Evolutionary conservation across 305 asterid genomes (phyloP).

Genomic region (Lippia alba): DNA sequence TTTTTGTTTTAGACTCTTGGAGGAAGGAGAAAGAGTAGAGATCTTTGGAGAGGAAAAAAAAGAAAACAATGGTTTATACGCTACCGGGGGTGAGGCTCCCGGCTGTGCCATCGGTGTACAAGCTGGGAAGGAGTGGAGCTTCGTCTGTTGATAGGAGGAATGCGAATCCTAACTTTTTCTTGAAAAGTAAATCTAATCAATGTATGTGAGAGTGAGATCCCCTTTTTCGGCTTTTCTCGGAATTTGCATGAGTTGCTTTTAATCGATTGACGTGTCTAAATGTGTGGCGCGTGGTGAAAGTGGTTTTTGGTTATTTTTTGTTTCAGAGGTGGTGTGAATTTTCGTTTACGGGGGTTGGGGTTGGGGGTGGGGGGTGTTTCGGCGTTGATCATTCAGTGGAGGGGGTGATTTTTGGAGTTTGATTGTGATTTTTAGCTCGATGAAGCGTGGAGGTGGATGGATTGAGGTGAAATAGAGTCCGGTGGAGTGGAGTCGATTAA

Average conservation of each 20-base stretch:
- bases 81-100: constrained; percentile 65
- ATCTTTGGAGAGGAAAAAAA: background rate
- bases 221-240: background rate
- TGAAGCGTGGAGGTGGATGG: background rate
- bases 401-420: constrained; percentile 14
- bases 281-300: background rate
- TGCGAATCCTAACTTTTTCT: constrained; percentile 38
- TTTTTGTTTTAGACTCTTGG: background rate
- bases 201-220: constrained; percentile 39
- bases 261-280: background rate
- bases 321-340: background rate
- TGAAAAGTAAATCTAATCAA: constrained; percentile 46
- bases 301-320: background rate
- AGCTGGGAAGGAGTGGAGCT: constrained; percentile 40
- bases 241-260: background rate
- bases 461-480: background rate
- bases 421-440: constrained; percentile 6
- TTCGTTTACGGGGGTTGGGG: background rate
- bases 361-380: constrained; percentile 10
- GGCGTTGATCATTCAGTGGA: background rate
- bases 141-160: constrained; percentile 43
- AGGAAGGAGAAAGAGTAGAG: constrained; percentile 3
- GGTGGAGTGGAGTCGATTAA: constrained; percentile 3
- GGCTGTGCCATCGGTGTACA: constrained; percentile 52
- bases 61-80: constrained; percentile 54